Percentiles rank a stretch among this genome's conserved stretches.
phyloP scores from a whole-genome alignment of 2,329 filamentous ascomycete species.

The Colletotrichum orchidophilum region DNA sequence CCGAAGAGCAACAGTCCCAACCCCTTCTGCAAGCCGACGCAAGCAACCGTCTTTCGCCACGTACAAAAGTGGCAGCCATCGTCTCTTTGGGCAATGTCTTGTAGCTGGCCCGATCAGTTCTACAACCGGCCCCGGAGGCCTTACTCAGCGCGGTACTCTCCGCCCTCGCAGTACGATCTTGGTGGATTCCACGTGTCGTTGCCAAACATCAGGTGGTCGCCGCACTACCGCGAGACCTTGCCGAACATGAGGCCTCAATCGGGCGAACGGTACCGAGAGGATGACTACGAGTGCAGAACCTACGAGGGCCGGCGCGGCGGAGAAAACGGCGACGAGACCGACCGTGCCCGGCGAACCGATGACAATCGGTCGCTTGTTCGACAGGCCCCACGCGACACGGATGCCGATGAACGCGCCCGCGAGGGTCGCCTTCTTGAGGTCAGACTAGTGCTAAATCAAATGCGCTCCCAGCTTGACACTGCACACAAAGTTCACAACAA shows the following conservation, averaged over 20 bases:
- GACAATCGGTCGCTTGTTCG: background rate
- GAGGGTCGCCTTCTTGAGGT: constrained; percentile 11
- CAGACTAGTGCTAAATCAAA: constrained; percentile 12
- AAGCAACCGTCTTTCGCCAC: background rate
- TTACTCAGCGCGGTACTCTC: background rate
- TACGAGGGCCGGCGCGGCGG: background rate
- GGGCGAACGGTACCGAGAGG: background rate
- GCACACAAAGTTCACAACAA: constrained; percentile 16
- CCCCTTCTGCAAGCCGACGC: background rate
- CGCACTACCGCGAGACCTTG: background rate
- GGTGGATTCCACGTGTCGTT: background rate
- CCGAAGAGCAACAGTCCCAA: background rate
- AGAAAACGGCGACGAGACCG: background rate
- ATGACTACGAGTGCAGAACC: background rate
- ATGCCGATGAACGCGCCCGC: background rate
- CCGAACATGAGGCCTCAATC: background rate
- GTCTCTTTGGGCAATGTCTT: background rate
- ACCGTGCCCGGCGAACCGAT: background rate
- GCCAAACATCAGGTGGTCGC: background rate
- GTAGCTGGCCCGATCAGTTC: background rate
- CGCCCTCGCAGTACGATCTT: background rate
- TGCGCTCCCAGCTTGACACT: constrained; percentile 6
- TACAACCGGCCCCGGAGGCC: background rate
- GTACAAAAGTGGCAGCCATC: background rate
- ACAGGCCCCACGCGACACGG: background rate